These are phyloP conservation scores for Amoeboradix gromovi DNA, from an alignment of 371 early-diverging fungal species.

Conservation along the genomic window DNA sequence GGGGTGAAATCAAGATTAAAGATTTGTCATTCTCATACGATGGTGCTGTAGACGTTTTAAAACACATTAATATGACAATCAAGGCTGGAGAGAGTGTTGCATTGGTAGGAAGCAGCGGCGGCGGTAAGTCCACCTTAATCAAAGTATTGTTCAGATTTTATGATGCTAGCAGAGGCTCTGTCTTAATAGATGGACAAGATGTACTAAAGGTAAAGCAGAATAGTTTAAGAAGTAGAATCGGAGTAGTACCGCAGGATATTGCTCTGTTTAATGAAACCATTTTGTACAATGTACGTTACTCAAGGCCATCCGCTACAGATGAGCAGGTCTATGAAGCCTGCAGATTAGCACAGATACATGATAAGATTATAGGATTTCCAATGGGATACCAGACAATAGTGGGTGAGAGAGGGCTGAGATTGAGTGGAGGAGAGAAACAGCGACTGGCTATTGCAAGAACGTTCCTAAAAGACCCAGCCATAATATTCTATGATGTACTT, in stretches of 20 bases:
- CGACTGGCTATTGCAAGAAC: slow-evolving; percentile 57
- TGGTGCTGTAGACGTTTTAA: slow-evolving; percentile 17
- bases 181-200: slow-evolving; percentile 64
- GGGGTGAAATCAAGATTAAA: slow-evolving; percentile 9
- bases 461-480: slow-evolving; percentile 25
- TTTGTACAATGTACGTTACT: slow-evolving; percentile 15
- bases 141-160: slow-evolving; percentile 27
- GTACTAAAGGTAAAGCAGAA: slow-evolving; percentile 32
- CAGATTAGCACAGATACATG: slow-evolving; percentile 44
- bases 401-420: slow-evolving; percentile 65
- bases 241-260: slow-evolving; percentile 48
- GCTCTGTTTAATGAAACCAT: slow-evolving; percentile 39
- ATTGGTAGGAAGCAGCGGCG: slow-evolving; percentile 31
- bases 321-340: slow-evolving; percentile 41
- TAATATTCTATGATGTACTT: slow-evolving; percentile 28
- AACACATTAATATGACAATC: background rate
- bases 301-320: slow-evolving; percentile 13
- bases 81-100: slow-evolving; percentile 15
- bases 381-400: slow-evolving; percentile 63
- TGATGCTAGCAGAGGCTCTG: slow-evolving; percentile 40
- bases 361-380: slow-evolving; percentile 28
- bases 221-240: slow-evolving; percentile 35
- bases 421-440: slow-evolving; percentile 80
- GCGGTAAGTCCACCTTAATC: slow-evolving; percentile 13
- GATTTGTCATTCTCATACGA: slow-evolving; percentile 52